A percentile compares a stretch with the other conserved stretches of the same genome.
phyloP scores from a whole-genome alignment of 2,329 filamentous ascomycete genomes.

The Onygena corvina region DNA sequence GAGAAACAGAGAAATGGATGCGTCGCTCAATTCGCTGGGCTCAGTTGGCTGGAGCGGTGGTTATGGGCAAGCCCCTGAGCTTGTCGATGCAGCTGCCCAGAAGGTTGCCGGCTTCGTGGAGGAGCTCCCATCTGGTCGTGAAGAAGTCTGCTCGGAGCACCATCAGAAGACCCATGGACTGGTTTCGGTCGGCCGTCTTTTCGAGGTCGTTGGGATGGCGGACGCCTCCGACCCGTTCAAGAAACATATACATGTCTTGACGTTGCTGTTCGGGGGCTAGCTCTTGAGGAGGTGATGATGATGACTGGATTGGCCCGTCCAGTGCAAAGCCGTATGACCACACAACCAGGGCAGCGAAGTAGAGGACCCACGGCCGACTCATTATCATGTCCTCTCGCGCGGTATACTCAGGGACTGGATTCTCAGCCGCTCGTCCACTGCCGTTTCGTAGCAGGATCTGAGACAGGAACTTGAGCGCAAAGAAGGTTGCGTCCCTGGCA shows the following conservation, averaged over 20 bases:
- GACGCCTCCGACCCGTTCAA: conserved; percentile 60
- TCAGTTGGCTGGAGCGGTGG: background rate
- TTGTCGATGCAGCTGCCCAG: conserved; percentile 68
- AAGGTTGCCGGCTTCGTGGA: conserved; percentile 73
- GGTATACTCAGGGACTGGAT: conserved; percentile 48
- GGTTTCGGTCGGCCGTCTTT: conserved; percentile 62
- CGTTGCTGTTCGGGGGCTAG: conserved; percentile 56
- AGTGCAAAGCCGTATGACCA: conserved; percentile 92
- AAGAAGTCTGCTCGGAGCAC: conserved; percentile 71
- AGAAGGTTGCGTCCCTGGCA: conserved; percentile 82
- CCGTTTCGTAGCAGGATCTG: conserved; percentile 60
- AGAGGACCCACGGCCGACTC: conserved; percentile 89
- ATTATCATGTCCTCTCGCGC: conserved; percentile 80
- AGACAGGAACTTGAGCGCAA: conserved; percentile 75
- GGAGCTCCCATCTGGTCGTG: conserved; percentile 77
- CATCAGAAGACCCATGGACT: conserved; percentile 67
- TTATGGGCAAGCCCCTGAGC: conserved; percentile 23
- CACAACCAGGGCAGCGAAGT: conserved; percentile 80
- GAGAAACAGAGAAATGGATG: background rate
- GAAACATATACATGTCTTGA: conserved; percentile 66
- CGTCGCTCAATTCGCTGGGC: background rate
- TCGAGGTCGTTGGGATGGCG: conserved; percentile 66
- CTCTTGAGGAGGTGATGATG: conserved; percentile 25
- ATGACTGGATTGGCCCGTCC: conserved; percentile 57
- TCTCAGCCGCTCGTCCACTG: background rate